A percentile compares a stretch with the other conserved stretches of the same genome.
Conservation (phyloP, 805 yeast genomes). For the Cyberlindnera americana region DNA sequence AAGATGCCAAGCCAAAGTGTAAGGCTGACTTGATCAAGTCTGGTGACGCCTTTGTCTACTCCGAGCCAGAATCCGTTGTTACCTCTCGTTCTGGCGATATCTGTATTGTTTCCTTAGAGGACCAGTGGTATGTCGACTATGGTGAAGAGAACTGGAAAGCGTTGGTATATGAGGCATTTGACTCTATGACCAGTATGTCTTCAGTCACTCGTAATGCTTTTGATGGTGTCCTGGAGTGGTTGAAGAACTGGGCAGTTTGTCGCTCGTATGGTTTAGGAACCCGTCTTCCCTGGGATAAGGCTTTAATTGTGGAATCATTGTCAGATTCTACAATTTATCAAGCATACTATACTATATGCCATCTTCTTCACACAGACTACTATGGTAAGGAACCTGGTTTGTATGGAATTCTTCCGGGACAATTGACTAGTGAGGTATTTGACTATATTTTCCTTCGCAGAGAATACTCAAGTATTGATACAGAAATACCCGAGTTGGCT, state of each 20-base stretch:
- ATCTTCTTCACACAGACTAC: slow-evolving; percentile 80
- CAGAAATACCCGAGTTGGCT: slow-evolving; percentile 61
- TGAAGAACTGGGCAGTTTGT: slow-evolving; percentile 97
- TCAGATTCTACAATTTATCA: slow-evolving; percentile 96
- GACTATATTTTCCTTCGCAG: slow-evolving; percentile 81
- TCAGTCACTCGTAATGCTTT: slow-evolving; percentile 87
- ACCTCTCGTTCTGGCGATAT: slow-evolving; percentile 95
- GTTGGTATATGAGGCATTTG: slow-evolving; percentile 75
- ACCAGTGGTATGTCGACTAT: slow-evolving; percentile 97
- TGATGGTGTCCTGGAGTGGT: slow-evolving; percentile 93
- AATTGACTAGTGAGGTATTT: slow-evolving; percentile 90
- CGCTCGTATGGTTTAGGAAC: slow-evolving; percentile 97
- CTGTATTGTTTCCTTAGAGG: slow-evolving; percentile 95
- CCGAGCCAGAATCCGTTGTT: slow-evolving; percentile 89
- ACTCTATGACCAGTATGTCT: slow-evolving; percentile 70
- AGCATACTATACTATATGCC: slow-evolving; percentile 88
- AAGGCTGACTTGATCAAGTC: slow-evolving; percentile 74
- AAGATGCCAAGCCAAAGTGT: slow-evolving; percentile 83
- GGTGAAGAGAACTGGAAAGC: slow-evolving; percentile 89
- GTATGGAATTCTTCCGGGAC: slow-evolving; percentile 70
- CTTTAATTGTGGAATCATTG: slow-evolving; percentile 87
- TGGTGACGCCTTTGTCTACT: slow-evolving; percentile 83
- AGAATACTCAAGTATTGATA: slow-evolving; percentile 42
- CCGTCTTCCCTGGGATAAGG: slow-evolving; percentile 93
- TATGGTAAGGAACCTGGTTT: slow-evolving; percentile 77